A percentile compares a stretch with the other conserved stretches of the same genome.
These are phyloP conservation scores for Ogataea methylovora DNA, from an alignment of 805 yeast species.

Conservation along the genomic window DNA sequence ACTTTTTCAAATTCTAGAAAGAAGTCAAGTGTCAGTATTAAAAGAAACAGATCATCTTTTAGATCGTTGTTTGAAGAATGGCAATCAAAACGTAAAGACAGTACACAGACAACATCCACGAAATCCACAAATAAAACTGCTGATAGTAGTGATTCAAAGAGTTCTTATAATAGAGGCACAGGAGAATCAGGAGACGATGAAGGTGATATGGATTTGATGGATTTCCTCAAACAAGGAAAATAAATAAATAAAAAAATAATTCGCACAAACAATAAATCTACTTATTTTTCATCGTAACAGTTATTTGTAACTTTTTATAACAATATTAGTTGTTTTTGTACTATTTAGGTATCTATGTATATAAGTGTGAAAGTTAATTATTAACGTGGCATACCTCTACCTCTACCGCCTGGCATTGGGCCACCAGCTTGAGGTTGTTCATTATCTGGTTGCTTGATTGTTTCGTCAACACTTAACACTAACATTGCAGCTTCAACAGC, in stretches of 20 bases:
- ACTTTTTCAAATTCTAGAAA: too few relatives aligned
- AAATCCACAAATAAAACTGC: too few relatives aligned
- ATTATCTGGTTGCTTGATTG: conserved; percentile 66
- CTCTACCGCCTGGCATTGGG: conserved; percentile 55
- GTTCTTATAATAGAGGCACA: conserved; percentile 1
- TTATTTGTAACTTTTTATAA: background rate
- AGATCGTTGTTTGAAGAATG: too few relatives aligned
- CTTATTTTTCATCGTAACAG: too few relatives aligned
- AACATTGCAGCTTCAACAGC: conserved; percentile 97
- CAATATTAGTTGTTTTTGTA: background rate
- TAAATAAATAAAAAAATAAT: too few relatives aligned
- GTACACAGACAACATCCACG: too few relatives aligned
- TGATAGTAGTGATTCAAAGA: conserved; percentile 1
- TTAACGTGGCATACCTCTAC: conserved; percentile 56
- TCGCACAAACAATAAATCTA: too few relatives aligned
- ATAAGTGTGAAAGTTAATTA: background rate
- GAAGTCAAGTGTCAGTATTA: too few relatives aligned
- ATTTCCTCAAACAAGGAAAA: conserved; percentile 14
- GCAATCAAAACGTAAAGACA: conserved; percentile 1
- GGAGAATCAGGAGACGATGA: conserved; percentile 5
- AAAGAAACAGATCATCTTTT: too few relatives aligned
- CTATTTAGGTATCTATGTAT: background rate
- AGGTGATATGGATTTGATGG: conserved; percentile 16
- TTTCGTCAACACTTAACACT: conserved; percentile 93
- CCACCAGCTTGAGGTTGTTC: conserved; percentile 26